These are phyloP conservation scores for Oxyria digyna DNA, from an alignment of 148 eudicot genomes.

Conservation along the genomic window DNA sequence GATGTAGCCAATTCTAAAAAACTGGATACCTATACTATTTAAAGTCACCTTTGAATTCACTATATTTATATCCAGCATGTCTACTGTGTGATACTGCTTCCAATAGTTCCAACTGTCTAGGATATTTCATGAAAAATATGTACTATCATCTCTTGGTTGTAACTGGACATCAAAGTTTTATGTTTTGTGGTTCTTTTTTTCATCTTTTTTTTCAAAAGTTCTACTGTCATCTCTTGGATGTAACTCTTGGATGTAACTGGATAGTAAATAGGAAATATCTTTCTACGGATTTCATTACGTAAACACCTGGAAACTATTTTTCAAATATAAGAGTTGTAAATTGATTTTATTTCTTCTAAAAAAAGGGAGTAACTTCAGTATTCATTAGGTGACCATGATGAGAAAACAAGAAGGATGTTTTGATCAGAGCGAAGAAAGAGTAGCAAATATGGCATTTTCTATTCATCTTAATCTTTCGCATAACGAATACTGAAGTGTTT, in stretches of 20 bases:
- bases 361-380: not conserved
- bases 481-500: no score
- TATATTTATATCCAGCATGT: not conserved
- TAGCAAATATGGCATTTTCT: not conserved
- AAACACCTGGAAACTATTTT: not conserved
- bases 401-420: not conserved
- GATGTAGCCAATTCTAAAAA: not conserved
- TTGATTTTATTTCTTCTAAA: not conserved
- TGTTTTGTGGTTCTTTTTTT: no score
- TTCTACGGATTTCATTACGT: not conserved
- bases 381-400: not conserved
- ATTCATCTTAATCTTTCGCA: not conserved
- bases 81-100: not conserved
- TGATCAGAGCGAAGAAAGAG: not conserved
- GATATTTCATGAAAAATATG: not conserved
- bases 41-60: not conserved
- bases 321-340: not conserved
- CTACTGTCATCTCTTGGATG: not conserved
- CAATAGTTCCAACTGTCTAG: not conserved
- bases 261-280: not conserved
- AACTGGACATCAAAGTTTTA: not conserved
- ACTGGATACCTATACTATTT: not conserved
- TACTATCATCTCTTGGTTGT: not conserved
- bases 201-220: not conserved
- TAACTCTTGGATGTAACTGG: not conserved